These are phyloP conservation scores for Sporothrix mexicana DNA, from an alignment of 2,329 filamentous ascomycete genomes.

Conservation along the genomic window DNA sequence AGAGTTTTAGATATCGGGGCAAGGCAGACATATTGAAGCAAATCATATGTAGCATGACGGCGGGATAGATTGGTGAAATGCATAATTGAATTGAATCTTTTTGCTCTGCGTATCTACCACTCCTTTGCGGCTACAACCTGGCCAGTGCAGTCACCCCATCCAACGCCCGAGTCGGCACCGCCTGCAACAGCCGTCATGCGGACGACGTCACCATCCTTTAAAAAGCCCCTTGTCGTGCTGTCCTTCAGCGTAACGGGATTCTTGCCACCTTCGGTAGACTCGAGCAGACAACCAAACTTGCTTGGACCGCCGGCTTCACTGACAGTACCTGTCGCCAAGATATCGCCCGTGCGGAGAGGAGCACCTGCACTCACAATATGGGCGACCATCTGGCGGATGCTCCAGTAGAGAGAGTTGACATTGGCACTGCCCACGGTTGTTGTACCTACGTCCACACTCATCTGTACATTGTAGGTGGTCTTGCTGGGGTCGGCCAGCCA, in stretches of 20 bases:
- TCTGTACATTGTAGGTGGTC: constrained; percentile 49
- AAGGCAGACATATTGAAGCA: too few relatives aligned
- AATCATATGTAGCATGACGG: too few relatives aligned
- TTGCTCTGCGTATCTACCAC: background rate
- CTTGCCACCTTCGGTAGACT: constrained; percentile 54
- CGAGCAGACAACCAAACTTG: constrained; percentile 51
- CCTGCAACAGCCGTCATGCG: constrained; percentile 46
- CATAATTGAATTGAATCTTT: background rate
- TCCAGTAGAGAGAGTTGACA: constrained; percentile 63
- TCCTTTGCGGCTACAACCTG: background rate
- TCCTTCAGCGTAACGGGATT: constrained; percentile 48
- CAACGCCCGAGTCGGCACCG: constrained; percentile 46
- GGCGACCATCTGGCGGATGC: constrained; percentile 82
- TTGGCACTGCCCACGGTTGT: background rate
- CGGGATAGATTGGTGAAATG: too few relatives aligned
- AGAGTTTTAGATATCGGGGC: background rate
- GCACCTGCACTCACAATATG: constrained; percentile 74
- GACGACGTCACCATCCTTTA: constrained; percentile 55
- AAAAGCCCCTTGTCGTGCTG: constrained; percentile 50
- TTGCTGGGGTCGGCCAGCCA: constrained; percentile 55
- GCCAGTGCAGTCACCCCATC: constrained; percentile 51
- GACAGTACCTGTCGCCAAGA: constrained; percentile 81
- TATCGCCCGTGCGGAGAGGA: constrained; percentile 73
- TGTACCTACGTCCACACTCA: constrained; percentile 29
- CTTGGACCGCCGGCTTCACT: constrained; percentile 49